Evolutionary conservation across 129 eudicot genomes (phyloP).

Genomic region (Kitagawia praeruptora): DNA sequence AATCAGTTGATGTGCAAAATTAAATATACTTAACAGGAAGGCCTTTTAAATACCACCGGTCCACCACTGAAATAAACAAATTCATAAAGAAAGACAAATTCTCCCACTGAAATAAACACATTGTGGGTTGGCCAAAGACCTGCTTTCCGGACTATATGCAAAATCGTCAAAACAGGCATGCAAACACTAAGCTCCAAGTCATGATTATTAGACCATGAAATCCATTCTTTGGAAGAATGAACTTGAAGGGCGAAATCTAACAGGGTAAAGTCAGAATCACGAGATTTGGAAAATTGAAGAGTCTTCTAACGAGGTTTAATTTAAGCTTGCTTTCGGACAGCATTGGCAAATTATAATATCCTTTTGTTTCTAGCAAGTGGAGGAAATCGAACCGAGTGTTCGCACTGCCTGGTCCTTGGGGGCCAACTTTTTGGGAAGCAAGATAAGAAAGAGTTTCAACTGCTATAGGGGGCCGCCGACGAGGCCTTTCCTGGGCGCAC

Average conservation of each 20-base stretch:
- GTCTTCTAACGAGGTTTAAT: not conserved
- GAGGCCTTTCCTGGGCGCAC: conserved; percentile 93
- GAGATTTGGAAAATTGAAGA: not conserved
- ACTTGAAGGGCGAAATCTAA: not conserved
- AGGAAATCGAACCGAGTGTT: conserved; percentile 38
- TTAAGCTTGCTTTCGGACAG: conserved; percentile 7
- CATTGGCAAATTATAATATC: conserved; percentile 7
- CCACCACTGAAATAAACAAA: conserved; percentile 2
- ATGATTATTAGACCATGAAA: not conserved
- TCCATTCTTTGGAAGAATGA: not conserved
- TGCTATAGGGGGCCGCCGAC: conserved; percentile 77
- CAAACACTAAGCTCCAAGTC: conserved; percentile 3
- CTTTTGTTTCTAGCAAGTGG: conserved; percentile 63
- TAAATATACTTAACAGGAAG: conserved; percentile 9
- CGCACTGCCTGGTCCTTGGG: conserved; percentile 44
- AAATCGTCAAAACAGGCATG: not conserved
- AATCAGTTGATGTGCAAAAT: not conserved
- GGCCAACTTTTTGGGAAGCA: conserved; percentile 68
- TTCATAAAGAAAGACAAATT: not conserved
- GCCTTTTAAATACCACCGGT: conserved; percentile 4
- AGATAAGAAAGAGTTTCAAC: conserved; percentile 82
- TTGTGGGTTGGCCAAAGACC: conserved; percentile 11
- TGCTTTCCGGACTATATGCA: conserved; percentile 11
- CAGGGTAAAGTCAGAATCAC: not conserved
- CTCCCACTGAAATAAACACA: conserved; percentile 8